These are phyloP conservation scores for Aquilaria sinensis DNA, from an alignment of 345 rosid species.

Conservation along the genomic window DNA sequence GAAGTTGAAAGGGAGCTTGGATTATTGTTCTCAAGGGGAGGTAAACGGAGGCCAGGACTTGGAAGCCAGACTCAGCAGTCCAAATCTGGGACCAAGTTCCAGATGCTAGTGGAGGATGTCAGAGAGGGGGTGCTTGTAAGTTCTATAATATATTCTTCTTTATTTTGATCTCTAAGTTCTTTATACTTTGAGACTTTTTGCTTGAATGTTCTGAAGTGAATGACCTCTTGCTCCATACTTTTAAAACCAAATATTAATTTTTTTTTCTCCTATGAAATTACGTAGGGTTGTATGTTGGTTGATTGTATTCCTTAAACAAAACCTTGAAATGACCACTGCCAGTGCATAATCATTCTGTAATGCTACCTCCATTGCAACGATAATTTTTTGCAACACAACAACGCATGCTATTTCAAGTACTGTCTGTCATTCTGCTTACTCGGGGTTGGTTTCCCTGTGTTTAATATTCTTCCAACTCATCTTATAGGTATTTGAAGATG, in stretches of 20 bases:
- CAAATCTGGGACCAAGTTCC: conserved; percentile 61
- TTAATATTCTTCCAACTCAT: conserved; percentile 1
- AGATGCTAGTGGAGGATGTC: conserved; percentile 92
- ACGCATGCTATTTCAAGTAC: not conserved
- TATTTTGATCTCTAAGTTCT: not conserved
- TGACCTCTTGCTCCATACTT: too few species aligned
- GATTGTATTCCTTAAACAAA: too few species aligned
- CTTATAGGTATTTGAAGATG: conserved; percentile 84
- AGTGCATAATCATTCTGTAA: not conserved
- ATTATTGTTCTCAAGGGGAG: conserved; percentile 62
- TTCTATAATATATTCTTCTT: not conserved
- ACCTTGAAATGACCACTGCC: too few species aligned
- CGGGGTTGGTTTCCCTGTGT: not conserved
- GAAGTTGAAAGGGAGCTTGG: conserved; percentile 96
- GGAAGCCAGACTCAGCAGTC: conserved; percentile 54
- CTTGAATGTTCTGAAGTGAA: not conserved
- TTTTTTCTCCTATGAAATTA: too few species aligned
- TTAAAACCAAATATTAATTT: too few species aligned
- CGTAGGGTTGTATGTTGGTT: too few species aligned
- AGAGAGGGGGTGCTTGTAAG: conserved; percentile 90
- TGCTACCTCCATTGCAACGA: not conserved
- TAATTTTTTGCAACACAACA: not conserved
- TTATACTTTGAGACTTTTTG: not conserved
- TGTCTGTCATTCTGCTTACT: not conserved
- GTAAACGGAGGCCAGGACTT: conserved; percentile 38